Conservation (phyloP, 2,329 filamentous ascomycete genomes). For the Aspergillus brunneoviolaceus region DNA sequence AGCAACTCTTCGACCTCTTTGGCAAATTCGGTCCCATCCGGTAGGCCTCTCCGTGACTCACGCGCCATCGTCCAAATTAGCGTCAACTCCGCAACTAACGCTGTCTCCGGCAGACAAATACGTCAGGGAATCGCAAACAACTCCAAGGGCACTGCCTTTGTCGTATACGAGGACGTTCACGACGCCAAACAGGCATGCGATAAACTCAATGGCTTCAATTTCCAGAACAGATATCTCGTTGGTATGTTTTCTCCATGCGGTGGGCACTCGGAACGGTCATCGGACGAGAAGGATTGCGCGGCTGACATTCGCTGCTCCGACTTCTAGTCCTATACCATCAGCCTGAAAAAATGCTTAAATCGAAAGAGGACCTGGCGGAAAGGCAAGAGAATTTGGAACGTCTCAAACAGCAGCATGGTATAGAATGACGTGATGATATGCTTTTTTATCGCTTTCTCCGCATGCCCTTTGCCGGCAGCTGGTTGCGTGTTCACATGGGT, state of each 20-base stretch:
- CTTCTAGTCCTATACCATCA: slow-evolving; percentile 68
- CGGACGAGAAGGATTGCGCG: not conserved
- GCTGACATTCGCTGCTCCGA: slow-evolving; percentile 9
- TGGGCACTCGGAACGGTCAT: not conserved
- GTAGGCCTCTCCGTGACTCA: slow-evolving; percentile 54
- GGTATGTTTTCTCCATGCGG: slow-evolving; percentile 60
- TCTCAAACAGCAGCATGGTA: slow-evolving; percentile 95
- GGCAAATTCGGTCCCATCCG: slow-evolving; percentile 95
- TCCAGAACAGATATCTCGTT: slow-evolving; percentile 98
- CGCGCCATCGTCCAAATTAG: slow-evolving; percentile 9
- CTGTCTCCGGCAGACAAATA: slow-evolving; percentile 71
- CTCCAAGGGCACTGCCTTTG: slow-evolving; percentile 97
- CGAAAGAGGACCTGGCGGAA: slow-evolving; percentile 89
- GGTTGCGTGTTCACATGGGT: slow-evolving; percentile 34
- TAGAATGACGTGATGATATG: slow-evolving; percentile 69
- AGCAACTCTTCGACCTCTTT: slow-evolving; percentile 98
- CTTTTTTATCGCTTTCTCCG: slow-evolving; percentile 30
- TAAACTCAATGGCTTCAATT: slow-evolving; percentile 99
- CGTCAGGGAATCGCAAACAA: slow-evolving; percentile 96
- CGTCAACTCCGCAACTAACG: slow-evolving; percentile 3
- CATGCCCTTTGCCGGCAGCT: slow-evolving; percentile 35
- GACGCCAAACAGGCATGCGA: slow-evolving; percentile 99
- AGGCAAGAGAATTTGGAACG: slow-evolving; percentile 97
- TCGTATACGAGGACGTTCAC: slow-evolving; percentile 99
- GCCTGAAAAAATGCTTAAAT: slow-evolving; percentile 76